Base-by-base conservation (phyloP, 1,284 basidiomycete species). In the Xerocomus subilludens region DNA sequence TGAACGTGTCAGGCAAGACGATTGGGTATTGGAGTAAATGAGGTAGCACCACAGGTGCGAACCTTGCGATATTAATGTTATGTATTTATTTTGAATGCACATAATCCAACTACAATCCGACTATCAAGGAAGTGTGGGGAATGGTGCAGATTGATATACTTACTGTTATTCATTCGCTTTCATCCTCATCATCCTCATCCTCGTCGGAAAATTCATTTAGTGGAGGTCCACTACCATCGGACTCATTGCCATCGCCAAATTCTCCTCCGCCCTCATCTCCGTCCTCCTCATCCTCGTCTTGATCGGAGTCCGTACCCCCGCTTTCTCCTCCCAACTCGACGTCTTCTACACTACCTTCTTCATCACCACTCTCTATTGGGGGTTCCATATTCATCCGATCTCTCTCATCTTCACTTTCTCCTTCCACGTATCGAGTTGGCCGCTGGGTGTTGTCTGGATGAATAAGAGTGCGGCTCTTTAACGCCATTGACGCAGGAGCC, bases 341-440 rank as follows among this genome's bases (percentile, higher is more conserved):
- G 77, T 93, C 93, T 79, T 93, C 92, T 77, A 94, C 83, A 81
- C 91, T 91, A 60, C 90, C 91, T 75, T 90, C 90, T 64, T 93
- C 91, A 69, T 91, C 91, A 16, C 85, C 91, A 67, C 87, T 90
- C 78, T 91, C 88, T 68, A 88, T 86, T 77, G 89, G 91, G 77
- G 94, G 89, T 74, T 92, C 91, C 75, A 92, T 89, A 71, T 93
- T 90, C 85, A 92, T 92, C 60, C 89, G 91, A 33, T 90, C 89
- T 65, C 90, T 90, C 58, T 91, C 91, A 68, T 91, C 90, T 72
- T 91, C 93, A 70, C 93, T 93, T 80, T 96, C 94, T 11, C 93
- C 91, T 85, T 94, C 93, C 25, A 95, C 89, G 81, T 95, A 95
- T 70, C 87, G 88, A 77, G 84, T 87, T 38, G 90, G 88, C 74